Base-by-base conservation (phyloP, 176 grass and related monocot species). In the Raddia guianensis region DNA sequence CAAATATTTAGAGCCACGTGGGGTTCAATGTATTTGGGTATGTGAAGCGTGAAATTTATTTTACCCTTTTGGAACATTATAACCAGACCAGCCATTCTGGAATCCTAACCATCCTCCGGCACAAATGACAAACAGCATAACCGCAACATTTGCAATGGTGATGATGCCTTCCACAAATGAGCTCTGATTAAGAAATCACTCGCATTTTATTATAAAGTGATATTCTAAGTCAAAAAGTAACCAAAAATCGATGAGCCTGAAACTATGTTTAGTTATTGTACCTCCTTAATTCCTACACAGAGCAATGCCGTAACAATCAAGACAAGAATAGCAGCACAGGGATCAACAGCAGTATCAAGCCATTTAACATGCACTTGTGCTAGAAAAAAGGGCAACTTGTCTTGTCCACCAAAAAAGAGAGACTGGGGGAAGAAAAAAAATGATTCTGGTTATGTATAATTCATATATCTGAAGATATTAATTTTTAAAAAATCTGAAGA, bases 291-390 rank as follows among this genome's bases (percentile, higher is more conserved):
- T 78, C 95, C 95, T 2, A 94, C 40, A 77, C 90, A 94, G 53
- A 98, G 84, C 47, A 98, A 80, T 67, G 87, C 90, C 51, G 95
- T 98, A 50, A 98, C 90, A 66, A 86, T 54, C 34, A 94, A 54
- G 56, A 98, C 92, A 78, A 98, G 95, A 92, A 98, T 83, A 77
- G 95, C 90, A 77, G 92, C 92, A 87, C 95, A 98, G 57, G 95
- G 95, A 81, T 98, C 95, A 61, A 93, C 74, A 44, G 86, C 34
- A 40, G 90, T 87, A 12, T 70, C 86, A 64, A 98, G 83, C 27
- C 87, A 76, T 92, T 91, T 87, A 74, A 94, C 66, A 52, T 89
- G 74, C 33, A 92, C 54, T 80, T 91, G 87, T 50, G 83, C 86
- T 55, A 94, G 79, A 81, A 94, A 93, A 58, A 72, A 91, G 6